Evolutionary conservation across 2,329 filamentous ascomycete species (phyloP).

Genomic region (Dactylella cylindrospora): DNA sequence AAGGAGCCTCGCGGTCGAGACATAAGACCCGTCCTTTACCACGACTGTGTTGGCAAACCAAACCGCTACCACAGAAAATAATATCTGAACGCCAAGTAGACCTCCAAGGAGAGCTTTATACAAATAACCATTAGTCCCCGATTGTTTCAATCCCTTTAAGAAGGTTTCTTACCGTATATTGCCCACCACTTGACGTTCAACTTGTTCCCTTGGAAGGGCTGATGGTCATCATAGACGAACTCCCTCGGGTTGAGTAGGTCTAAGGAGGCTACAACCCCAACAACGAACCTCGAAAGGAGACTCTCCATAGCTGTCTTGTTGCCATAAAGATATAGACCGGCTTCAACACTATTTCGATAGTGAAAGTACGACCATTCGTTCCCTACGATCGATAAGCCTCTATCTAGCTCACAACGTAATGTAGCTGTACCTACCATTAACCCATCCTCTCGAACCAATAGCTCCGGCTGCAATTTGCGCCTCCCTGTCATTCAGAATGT

Average conservation of each 20-base stretch:
- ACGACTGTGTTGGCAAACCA: slow-evolving; percentile 5
- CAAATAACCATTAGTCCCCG: background rate
- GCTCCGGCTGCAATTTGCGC: slow-evolving; percentile 15
- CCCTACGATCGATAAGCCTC: background rate
- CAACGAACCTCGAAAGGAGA: slow-evolving; percentile 5
- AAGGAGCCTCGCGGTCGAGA: slow-evolving; percentile 1
- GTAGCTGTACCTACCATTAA: slow-evolving; percentile 1
- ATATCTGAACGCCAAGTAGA: background rate
- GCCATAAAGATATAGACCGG: slow-evolving; percentile 5
- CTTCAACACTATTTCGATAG: slow-evolving; percentile 8
- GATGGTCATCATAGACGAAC: slow-evolving; percentile 10
- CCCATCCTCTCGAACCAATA: slow-evolving; percentile 9
- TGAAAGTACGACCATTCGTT: slow-evolving; percentile 17
- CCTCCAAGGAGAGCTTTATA: slow-evolving; percentile 4
- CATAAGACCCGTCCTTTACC: slow-evolving; percentile 8
- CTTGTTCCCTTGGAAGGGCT: slow-evolving; percentile 17
- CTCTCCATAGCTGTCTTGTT: slow-evolving; percentile 8
- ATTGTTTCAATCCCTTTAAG: background rate
- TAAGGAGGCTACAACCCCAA: slow-evolving; percentile 7
- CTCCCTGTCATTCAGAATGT: slow-evolving; percentile 10
- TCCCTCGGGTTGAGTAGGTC: slow-evolving; percentile 11
- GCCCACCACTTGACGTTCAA: slow-evolving; percentile 14
- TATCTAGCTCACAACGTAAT: background rate
- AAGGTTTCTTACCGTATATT: background rate
- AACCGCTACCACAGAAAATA: background rate